Evolutionary conservation across 2,329 filamentous ascomycete species (phyloP).

Genomic region (Microsporum ferrugineum): DNA sequence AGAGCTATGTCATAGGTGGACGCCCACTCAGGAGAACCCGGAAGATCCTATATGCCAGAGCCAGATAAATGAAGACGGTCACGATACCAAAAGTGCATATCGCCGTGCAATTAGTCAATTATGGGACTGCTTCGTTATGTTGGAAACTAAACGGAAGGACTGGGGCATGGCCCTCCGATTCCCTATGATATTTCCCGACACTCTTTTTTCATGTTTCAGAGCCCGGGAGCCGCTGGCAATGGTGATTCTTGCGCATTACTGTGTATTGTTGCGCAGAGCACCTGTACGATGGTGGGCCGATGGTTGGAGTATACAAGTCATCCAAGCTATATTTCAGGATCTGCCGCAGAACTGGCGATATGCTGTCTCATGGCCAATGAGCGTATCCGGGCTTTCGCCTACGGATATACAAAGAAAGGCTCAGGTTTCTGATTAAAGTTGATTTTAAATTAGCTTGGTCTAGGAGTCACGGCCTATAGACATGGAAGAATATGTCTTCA

Average conservation of each 20-base stretch:
- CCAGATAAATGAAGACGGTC: neutral
- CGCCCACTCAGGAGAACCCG: neutral
- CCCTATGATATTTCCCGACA: constrained; percentile 13
- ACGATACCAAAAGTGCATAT: neutral
- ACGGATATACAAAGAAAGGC: neutral
- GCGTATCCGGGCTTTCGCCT: neutral
- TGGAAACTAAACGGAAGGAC: constrained; percentile 12
- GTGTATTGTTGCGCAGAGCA: constrained; percentile 21
- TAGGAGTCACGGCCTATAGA: too few relatives aligned
- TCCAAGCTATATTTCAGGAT: constrained; percentile 8
- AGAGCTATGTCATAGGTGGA: constrained; percentile 6
- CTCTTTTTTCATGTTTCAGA: constrained; percentile 21
- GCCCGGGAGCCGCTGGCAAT: constrained; percentile 24
- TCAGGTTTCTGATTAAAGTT: neutral
- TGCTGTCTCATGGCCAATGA: constrained; percentile 13
- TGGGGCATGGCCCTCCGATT: constrained; percentile 13
- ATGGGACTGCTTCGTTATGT: constrained; percentile 14
- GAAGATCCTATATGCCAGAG: neutral
- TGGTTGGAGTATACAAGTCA: constrained; percentile 14
- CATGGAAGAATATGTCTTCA: too few relatives aligned
- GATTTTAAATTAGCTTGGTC: too few relatives aligned
- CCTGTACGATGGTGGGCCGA: constrained; percentile 15
- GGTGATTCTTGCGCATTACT: constrained; percentile 30
- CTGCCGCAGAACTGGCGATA: constrained; percentile 10
- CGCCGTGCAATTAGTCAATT: constrained; percentile 10